phyloP scores from a whole-genome alignment of 2,329 filamentous ascomycete species.

The Stagonosporopsis cucurbitacearum region DNA sequence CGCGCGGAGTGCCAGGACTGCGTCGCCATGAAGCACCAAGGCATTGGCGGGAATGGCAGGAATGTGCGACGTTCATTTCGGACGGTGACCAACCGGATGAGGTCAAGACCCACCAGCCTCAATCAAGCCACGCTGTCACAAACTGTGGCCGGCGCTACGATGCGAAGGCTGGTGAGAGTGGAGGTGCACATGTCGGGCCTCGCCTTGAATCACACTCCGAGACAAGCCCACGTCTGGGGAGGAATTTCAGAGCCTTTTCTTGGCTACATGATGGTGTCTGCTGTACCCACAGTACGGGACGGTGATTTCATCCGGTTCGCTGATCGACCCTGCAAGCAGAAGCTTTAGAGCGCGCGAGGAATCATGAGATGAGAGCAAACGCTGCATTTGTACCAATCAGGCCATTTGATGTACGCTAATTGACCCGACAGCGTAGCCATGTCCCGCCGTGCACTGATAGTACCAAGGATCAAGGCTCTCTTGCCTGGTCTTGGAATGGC shows the following conservation, averaged over 20 bases:
- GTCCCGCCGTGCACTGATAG: conserved; percentile 29
- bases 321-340: conserved; percentile 36
- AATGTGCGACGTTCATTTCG: conserved; percentile 22
- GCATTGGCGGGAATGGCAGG: conserved; percentile 25
- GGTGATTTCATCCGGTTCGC: conserved; percentile 20
- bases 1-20: conserved; percentile 12
- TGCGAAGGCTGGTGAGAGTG: conserved; percentile 30
- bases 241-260: conserved; percentile 17
- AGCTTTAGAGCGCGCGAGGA: conserved; percentile 36
- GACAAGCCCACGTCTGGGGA: conserved; percentile 24
- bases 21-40: conserved; percentile 20
- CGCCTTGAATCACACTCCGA: conserved; percentile 28
- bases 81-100: conserved; percentile 21
- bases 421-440: conserved; percentile 23
- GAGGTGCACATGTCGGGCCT: conserved; percentile 27
- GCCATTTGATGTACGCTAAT: conserved; percentile 20
- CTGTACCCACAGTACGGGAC: conserved; percentile 14
- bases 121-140: conserved; percentile 38
- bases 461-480: conserved; percentile 29
- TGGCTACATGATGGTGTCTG: conserved; percentile 25
- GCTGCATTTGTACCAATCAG: conserved; percentile 32
- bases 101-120: conserved; percentile 38
- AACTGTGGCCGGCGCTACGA: conserved; percentile 19
- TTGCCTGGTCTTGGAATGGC: conserved; percentile 36
- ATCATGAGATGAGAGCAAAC: conserved; percentile 26